Evolutionary conservation across 768 basidiomycete species (phyloP).

Genomic region (Tulasnella sp.): DNA sequence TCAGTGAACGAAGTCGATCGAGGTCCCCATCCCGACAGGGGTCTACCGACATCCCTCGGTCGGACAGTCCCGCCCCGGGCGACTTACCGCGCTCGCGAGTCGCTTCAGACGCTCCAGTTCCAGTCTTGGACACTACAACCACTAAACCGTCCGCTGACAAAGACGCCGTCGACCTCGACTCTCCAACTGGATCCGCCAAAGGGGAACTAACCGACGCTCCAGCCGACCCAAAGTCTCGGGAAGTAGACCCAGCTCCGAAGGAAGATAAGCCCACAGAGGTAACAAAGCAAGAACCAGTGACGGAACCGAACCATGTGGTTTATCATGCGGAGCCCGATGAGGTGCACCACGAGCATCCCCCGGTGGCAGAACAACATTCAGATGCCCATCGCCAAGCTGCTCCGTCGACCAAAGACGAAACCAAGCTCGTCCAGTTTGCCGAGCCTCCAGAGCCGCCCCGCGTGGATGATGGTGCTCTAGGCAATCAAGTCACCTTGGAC

Average conservation of each 20-base stretch:
- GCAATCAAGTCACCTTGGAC: neutral
- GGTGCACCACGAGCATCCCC: neutral
- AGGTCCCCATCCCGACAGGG: constrained; percentile 1
- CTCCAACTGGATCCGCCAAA: neutral
- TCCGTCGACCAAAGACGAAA: neutral
- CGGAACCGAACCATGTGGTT: neutral
- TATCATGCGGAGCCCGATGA: neutral
- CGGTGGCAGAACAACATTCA: neutral
- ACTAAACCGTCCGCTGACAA: neutral
- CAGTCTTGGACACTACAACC: neutral
- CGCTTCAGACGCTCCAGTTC: neutral
- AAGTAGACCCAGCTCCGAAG: neutral
- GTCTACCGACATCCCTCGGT: neutral
- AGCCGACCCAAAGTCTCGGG: neutral
- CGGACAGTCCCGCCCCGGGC: neutral
- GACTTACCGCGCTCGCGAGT: neutral
- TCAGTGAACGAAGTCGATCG: neutral
- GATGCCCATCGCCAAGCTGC: neutral
- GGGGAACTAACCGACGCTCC: neutral
- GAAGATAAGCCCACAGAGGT: neutral
- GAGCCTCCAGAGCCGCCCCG: neutral
- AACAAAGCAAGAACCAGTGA: neutral
- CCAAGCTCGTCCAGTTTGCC: neutral
- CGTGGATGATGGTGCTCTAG: neutral
- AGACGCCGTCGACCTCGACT: neutral